These are phyloP conservation scores for Calonectria ilicicola DNA, from an alignment of 2,329 filamentous ascomycete species.

Conservation along the genomic window DNA sequence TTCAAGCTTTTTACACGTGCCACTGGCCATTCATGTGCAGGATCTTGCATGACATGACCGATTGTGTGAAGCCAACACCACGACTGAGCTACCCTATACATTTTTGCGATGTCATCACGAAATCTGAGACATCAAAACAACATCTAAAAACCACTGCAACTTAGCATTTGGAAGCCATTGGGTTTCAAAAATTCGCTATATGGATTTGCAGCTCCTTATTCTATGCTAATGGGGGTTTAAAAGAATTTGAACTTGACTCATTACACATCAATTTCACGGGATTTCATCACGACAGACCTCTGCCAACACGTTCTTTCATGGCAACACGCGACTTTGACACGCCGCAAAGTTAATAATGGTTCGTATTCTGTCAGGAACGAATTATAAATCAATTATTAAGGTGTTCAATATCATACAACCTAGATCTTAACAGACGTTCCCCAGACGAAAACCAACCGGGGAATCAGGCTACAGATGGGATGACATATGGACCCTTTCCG, in stretches of 20 bases:
- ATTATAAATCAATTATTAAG: not conserved
- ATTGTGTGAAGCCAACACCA: not conserved
- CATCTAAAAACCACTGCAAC: not conserved
- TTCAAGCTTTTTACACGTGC: not conserved
- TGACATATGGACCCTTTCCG: slow-evolving; percentile 16
- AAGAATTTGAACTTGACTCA: not conserved
- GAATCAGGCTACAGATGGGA: slow-evolving; percentile 27
- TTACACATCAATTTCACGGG: too few relatives aligned
- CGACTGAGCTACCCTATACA: slow-evolving; percentile 32
- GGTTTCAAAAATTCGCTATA: not conserved
- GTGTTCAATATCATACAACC: not conserved
- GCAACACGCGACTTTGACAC: not conserved
- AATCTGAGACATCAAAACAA: not conserved
- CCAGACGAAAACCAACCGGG: slow-evolving; percentile 24
- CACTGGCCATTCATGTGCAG: not conserved
- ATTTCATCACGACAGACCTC: not conserved
- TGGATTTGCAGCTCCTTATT: too few relatives aligned
- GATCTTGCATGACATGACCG: not conserved
- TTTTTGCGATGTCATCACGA: not conserved
- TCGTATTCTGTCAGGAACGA: not conserved
- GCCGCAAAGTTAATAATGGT: not conserved
- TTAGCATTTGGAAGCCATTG: slow-evolving; percentile 5
- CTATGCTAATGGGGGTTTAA: fast-evolving
- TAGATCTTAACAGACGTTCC: slow-evolving; percentile 3
- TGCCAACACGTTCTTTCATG: too few relatives aligned